Percentiles rank a stretch among this genome's conserved stretches.
Conservation (phyloP, 2,329 filamentous ascomycete genomes). For the Cladophialophora exuberans region DNA sequence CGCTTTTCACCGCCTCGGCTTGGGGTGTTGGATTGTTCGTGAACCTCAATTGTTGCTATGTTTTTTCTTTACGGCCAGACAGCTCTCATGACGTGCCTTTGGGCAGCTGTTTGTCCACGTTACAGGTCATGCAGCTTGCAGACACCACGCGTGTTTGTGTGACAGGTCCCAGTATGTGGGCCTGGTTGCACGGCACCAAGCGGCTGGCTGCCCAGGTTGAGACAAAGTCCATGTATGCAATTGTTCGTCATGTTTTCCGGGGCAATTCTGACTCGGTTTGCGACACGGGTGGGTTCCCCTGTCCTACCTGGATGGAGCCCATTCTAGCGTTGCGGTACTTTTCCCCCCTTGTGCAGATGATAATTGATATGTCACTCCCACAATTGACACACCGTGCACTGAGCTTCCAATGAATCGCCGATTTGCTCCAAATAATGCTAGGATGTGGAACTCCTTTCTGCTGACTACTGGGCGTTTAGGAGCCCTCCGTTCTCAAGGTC, state of each 20-base stretch:
- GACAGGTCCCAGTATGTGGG: constrained; percentile 2
- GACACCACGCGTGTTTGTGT: constrained; percentile 14
- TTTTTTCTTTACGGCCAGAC: not conserved
- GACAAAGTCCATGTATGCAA: not conserved
- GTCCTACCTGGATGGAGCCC: not conserved
- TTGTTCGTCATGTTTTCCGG: constrained; percentile 2
- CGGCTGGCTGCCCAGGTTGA: not conserved
- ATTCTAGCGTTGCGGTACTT: constrained; percentile 1
- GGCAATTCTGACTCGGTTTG: constrained; percentile 11
- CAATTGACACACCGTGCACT: too few species aligned
- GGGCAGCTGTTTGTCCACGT: not conserved
- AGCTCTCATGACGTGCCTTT: not conserved
- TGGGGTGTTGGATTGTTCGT: constrained; percentile 1
- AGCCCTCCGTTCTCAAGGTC: too few species aligned
- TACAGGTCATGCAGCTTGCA: constrained; percentile 4
- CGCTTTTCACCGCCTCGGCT: constrained; percentile 20
- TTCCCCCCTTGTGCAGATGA: constrained; percentile 13
- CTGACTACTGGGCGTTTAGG: too few species aligned
- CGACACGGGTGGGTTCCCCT: not conserved
- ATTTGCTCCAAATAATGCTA: too few species aligned
- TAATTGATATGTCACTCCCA: constrained; percentile 10
- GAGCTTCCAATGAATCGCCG: too few species aligned
- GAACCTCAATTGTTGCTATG: constrained; percentile 11
- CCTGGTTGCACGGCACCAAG: not conserved
- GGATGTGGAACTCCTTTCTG: too few species aligned